phyloP scores from a whole-genome alignment of 176 grass and related monocot genomes.

The Eragrostis curvula region DNA sequence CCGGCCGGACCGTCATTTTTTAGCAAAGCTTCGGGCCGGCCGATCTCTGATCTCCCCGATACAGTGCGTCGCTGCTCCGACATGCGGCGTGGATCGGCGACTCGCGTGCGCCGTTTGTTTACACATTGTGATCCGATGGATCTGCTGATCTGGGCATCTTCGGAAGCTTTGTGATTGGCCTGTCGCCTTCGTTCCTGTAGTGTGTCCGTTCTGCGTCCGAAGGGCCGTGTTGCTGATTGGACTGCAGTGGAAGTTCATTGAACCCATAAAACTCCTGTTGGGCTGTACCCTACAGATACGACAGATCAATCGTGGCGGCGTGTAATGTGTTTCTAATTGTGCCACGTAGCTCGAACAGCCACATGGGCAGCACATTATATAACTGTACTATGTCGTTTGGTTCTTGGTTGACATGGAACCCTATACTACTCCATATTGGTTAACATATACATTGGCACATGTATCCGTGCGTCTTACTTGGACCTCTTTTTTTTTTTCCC shows the following conservation, averaged over 20 bases:
- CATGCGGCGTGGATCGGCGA: not conserved
- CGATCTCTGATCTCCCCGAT: not conserved
- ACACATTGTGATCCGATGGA: not conserved
- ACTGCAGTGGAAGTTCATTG: not conserved
- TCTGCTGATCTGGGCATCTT: slow-evolving; percentile 4
- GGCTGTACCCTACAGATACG: not conserved
- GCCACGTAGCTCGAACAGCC: slow-evolving; percentile 12
- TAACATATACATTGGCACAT: not conserved
- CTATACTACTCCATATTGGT: not conserved
- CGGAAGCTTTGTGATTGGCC: not conserved
- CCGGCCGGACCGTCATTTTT: slow-evolving; percentile 4
- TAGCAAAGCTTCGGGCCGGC: not conserved
- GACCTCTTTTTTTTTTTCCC: not conserved
- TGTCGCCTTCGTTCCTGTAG: not conserved
- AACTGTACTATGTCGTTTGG: not conserved
- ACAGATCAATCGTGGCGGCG: not conserved
- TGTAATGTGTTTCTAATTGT: not conserved
- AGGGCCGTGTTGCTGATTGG: not conserved
- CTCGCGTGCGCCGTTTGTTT: not conserved
- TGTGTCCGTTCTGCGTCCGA: slow-evolving; percentile 12
- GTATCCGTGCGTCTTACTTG: not conserved
- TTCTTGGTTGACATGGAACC: not conserved
- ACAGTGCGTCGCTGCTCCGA: not conserved
- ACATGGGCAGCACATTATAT: slow-evolving; percentile 2
- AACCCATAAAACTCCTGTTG: not conserved